A percentile compares a stretch with the other conserved stretches of the same genome.
Conservation (phyloP, 495 filamentous ascomycete species). For the Neurospora tetrasperma region DNA sequence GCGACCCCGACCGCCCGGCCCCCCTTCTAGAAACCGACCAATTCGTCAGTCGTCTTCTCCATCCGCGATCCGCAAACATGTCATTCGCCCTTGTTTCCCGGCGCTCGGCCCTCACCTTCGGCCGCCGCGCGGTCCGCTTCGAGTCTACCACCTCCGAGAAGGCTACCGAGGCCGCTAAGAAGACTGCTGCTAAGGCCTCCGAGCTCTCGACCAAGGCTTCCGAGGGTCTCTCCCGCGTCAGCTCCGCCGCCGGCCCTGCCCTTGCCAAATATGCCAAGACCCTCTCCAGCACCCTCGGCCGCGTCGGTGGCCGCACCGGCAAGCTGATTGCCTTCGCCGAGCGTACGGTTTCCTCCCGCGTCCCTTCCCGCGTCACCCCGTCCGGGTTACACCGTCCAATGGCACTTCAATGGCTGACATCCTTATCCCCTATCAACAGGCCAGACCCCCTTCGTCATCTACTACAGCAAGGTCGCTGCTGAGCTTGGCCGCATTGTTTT, state of each 20-base stretch:
- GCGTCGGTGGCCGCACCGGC: conserved; percentile 78
- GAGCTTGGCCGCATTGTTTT: conserved; percentile 84
- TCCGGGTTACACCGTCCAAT: background rate
- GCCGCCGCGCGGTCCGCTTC: conserved; percentile 38
- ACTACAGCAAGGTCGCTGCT: conserved; percentile 81
- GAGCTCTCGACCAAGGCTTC: conserved; percentile 64
- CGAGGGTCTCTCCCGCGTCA: conserved; percentile 76
- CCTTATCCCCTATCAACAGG: conserved; percentile 37
- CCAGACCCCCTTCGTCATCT: conserved; percentile 73
- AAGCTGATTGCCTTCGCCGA: conserved; percentile 70
- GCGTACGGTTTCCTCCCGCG: conserved; percentile 47
- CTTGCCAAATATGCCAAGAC: conserved; percentile 59
- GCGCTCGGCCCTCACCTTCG: conserved; percentile 26
- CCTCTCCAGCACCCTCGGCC: conserved; percentile 52
- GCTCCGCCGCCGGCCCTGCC: conserved; percentile 67
- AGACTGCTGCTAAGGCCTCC: conserved; percentile 56
- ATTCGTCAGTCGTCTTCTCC: background rate
- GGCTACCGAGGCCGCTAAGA: conserved; percentile 52
- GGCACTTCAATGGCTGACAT: background rate
- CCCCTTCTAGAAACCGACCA: background rate
- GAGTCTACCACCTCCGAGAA: conserved; percentile 43
- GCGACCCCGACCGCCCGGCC: conserved; percentile 1
- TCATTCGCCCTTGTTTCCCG: conserved; percentile 23
- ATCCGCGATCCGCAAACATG: conserved; percentile 12
- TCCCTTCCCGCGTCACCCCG: background rate